Evolutionary conservation across 2,329 filamentous ascomycete species (phyloP), one percentile per base, ranked within the genome.

Genomic region (Penicillium sumatraense): DNA sequence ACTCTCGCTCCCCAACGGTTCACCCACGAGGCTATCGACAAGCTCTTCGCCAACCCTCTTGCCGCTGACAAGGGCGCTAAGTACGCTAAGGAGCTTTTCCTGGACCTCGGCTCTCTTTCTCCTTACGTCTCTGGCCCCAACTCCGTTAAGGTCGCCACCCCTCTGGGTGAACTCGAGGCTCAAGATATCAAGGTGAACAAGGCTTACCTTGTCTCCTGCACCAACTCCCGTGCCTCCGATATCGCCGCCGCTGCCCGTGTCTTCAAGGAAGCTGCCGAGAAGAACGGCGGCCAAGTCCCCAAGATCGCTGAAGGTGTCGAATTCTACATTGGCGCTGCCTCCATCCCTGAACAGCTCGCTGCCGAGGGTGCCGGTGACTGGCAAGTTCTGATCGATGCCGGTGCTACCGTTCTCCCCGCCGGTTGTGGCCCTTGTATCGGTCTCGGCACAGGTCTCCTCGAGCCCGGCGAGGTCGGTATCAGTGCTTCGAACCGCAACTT

Each of bases 261-360:
- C 2, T 96, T 98, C 81, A 86, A 85, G 53, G 89, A 93, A 35
- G 91, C 90, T 1, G 85, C 88, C 0, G 72, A 76, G 49, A 79
- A 78, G 44, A 83, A 85, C 52, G 80, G 79, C 21, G 89, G 86
- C 13, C 78, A 82, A 52, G 75, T 85, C 5, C 83, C 90, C 18
- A 91, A 89, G 75, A 82, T 96, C 54, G 87, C 90, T 0, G 78
- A 84, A 0, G 86, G 88, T 24, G 92, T 97, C 36, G 83, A 92
- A 53, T 87, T 97, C 68, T 97, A 97, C 75, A 89, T 98, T 59
- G 89, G 93, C 0, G 92, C 93, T 0, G 93, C 93, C 0, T 97
- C 93, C 0, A 68, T 85, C 0, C 80, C 84, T 0, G 93, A 97
- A 72, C 92, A 97, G 72, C 73, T 84, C 54, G 80, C 83, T 0